Evolutionary conservation across 768 basidiomycete genomes (phyloP).

Genomic region (Austroboletus eburneus): DNA sequence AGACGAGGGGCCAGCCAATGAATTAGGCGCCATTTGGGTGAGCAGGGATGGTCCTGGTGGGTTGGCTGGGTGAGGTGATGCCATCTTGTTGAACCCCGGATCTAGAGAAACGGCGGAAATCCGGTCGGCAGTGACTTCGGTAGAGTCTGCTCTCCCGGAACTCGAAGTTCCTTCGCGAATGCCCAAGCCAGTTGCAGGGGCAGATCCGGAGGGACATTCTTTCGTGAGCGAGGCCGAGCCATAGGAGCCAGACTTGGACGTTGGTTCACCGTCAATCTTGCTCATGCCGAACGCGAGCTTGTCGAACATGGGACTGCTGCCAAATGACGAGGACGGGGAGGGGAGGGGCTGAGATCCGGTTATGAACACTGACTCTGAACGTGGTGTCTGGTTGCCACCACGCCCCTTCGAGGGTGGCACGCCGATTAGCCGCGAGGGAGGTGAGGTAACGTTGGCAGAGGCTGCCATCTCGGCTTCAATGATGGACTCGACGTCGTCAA

Average conservation of each 20-base stretch:
- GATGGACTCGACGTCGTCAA: constrained; percentile 94
- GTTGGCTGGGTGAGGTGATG: constrained; percentile 33
- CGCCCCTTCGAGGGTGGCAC: constrained; percentile 91
- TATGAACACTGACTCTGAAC: constrained; percentile 77
- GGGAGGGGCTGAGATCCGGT: constrained; percentile 93
- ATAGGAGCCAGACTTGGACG: constrained; percentile 33
- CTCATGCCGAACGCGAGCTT: constrained; percentile 91
- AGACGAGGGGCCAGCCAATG: constrained; percentile 18
- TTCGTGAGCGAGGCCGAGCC: constrained; percentile 23
- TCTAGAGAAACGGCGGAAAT: constrained; percentile 48
- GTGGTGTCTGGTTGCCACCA: constrained; percentile 94
- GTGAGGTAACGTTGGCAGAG: constrained; percentile 31
- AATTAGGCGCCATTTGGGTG: constrained; percentile 59
- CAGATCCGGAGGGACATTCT: constrained; percentile 21
- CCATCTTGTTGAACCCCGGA: constrained; percentile 36
- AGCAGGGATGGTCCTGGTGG: constrained; percentile 65
- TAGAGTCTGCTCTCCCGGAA: constrained; percentile 32
- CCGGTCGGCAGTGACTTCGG: constrained; percentile 46
- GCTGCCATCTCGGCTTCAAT: constrained; percentile 76
- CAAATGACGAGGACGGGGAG: constrained; percentile 72
- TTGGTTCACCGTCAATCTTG: constrained; percentile 62
- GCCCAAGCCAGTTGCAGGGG: constrained; percentile 3
- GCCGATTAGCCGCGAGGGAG: constrained; percentile 70
- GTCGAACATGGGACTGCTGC: constrained; percentile 66
- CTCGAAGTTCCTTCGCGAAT: constrained; percentile 9